Conservation (phyloP, 73 alveolate species). For the Stentor coeruleus region DNA sequence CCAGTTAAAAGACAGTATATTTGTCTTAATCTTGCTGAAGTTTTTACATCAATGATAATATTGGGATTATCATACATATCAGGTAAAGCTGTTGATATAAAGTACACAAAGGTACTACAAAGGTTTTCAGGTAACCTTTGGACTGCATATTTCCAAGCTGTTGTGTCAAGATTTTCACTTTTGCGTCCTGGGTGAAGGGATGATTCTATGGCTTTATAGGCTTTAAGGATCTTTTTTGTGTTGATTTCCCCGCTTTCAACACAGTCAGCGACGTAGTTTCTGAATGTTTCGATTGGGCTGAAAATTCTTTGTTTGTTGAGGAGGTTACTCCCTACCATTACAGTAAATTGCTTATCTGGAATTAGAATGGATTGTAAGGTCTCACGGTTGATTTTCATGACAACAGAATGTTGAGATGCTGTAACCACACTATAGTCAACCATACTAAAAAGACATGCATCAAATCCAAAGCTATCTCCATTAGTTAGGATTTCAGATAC, state of each 20-base stretch:
- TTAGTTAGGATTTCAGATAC: neutral
- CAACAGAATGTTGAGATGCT: neutral
- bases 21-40: neutral
- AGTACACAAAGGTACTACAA: neutral
- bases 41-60: neutral
- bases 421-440: neutral
- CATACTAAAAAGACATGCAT: neutral
- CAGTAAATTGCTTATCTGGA: constrained; percentile 20
- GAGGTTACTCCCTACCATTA: neutral
- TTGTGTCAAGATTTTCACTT: neutral
- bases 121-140: constrained; percentile 17
- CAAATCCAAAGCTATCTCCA: constrained; percentile 17
- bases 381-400: neutral
- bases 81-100: neutral
- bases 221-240: neutral
- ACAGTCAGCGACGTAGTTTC: neutral
- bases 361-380: neutral
- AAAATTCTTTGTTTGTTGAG: neutral
- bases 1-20: neutral
- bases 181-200: neutral
- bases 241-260: neutral
- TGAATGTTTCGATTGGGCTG: constrained; percentile 1
- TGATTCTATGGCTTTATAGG: neutral
- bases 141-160: constrained; percentile 24
- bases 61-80: neutral